Base-by-base conservation (phyloP, 208 protist species). In the Trypanosoma scelopori region DNA sequence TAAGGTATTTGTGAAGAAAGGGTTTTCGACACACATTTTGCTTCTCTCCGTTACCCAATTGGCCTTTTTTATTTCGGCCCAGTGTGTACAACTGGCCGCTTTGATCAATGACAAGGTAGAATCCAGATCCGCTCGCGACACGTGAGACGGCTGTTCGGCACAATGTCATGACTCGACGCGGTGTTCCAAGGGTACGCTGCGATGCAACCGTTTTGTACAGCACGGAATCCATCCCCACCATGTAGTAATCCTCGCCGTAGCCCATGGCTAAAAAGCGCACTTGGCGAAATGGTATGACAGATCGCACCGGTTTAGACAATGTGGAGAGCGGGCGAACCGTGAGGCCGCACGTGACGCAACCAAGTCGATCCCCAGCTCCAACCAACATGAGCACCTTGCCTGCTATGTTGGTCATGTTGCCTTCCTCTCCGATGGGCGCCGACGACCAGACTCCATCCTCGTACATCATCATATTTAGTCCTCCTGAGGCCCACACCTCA, bases 121-220 rank as follows among this genome's bases (percentile, higher is more conserved):
- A 96, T 16, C 81, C 77, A 20, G 66, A 85, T 43, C 90, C 90
- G 51, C 83, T 84, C 12, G 87, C 78, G n/a, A 96, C 69, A 47
- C 87, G 87, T 5, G 87, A 90, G 30, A 91, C 76, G 0, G 90
- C 72, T 1, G 71, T 91, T 63, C 78, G 81, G 66, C 74, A 78
- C 22, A 96, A 78, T 28, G 85, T 78, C 85, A 92, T 92, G 58
- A 96, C 85, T 18, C 85, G 78, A 30, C 90, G 84, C 3, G 90
- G 90, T 4, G 90, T 96, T 76, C 84, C 85, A 30, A 93, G 65
- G 2, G 78, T 67, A 5, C 78, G 73, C 55, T 80, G 79, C 37
- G 83, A 91, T 22, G 83, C 82, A 13, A 84, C 84, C 0, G 84
- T 91, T 71, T 96, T 96, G 70, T 93, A 96, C 52, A 96, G 62